These are phyloP conservation scores for Amanita subjunquillea DNA, from an alignment of 768 basidiomycete genomes.

Conservation along the genomic window DNA sequence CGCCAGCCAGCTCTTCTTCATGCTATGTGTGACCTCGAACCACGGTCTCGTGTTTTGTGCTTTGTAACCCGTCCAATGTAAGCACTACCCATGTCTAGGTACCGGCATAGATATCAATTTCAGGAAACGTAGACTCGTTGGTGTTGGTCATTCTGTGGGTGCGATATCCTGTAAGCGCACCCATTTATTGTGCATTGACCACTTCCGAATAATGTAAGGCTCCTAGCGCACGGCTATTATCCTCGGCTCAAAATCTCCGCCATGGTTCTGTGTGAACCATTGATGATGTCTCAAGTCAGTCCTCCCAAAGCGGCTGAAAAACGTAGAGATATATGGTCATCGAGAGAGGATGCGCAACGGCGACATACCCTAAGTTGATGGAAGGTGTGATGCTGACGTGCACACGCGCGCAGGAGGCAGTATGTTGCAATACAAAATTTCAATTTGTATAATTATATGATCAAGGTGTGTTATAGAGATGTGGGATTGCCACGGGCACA, in stretches of 20 bases:
- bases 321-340: conserved; percentile 42
- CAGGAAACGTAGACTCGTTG: conserved; percentile 24
- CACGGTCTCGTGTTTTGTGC: too few relatives aligned
- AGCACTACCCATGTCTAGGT: conserved; percentile 19
- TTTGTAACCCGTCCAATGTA: too few relatives aligned
- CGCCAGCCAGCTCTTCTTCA: too few relatives aligned
- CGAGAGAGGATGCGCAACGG: conserved; percentile 37
- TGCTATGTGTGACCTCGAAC: too few relatives aligned
- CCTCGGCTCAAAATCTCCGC: conserved; percentile 23
- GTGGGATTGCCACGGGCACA: conserved; percentile 21
- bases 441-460: not conserved
- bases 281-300: conserved; percentile 22
- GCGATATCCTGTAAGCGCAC: conserved; percentile 25
- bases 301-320: conserved; percentile 22
- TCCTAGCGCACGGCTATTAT: conserved; percentile 30
- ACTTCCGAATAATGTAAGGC: conserved; percentile 14
- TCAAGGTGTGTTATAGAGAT: conserved; percentile 35
- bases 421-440: conserved; percentile 8
- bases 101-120: conserved; percentile 41
- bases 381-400: conserved; percentile 42
- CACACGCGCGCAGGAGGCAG: conserved; percentile 34
- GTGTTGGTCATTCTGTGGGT: conserved; percentile 43
- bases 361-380: conserved; percentile 29
- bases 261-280: conserved; percentile 35
- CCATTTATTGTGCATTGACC: not conserved